A percentile compares a stretch with the other conserved stretches of the same genome.
These are phyloP conservation scores for Ceratocystis huliohia DNA, from an alignment of 2,329 filamentous ascomycete genomes.

Conservation along the genomic window DNA sequence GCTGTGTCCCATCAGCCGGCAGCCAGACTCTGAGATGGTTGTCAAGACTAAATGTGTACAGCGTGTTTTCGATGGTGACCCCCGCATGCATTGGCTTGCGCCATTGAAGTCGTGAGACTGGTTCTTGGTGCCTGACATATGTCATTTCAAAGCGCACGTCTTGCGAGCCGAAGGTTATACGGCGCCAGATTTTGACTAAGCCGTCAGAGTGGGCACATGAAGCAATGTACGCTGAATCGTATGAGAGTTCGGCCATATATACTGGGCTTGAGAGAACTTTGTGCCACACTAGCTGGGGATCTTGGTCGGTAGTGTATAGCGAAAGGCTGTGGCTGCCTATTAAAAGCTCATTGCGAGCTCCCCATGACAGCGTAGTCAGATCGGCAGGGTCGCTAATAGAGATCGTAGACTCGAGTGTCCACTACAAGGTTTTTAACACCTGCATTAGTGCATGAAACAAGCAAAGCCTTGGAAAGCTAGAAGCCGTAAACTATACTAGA, in stretches of 20 bases:
- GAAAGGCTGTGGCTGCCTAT: conserved; percentile 58
- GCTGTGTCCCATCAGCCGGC: conserved; percentile 51
- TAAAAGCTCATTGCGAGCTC: conserved; percentile 69
- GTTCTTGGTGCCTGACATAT: conserved; percentile 72
- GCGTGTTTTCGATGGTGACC: conserved; percentile 68
- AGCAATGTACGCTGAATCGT: conserved; percentile 77
- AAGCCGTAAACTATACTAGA: neutral
- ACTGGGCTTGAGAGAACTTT: conserved; percentile 59
- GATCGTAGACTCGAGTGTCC: conserved; percentile 52
- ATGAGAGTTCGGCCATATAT: conserved; percentile 66
- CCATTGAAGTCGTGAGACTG: conserved; percentile 80
- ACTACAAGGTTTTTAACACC: conserved; percentile 31
- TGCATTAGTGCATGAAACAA: neutral
- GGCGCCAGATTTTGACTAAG: conserved; percentile 84
- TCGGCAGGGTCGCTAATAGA: conserved; percentile 30
- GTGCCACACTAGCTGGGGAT: conserved; percentile 55
- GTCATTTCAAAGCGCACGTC: conserved; percentile 81
- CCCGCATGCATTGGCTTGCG: conserved; percentile 63
- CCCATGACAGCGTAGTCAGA: conserved; percentile 60
- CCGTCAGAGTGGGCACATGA: conserved; percentile 67
- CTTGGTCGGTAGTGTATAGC: conserved; percentile 46
- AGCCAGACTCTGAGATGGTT: conserved; percentile 74
- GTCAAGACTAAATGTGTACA: conserved; percentile 82
- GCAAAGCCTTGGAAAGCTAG: neutral
- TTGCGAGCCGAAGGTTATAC: conserved; percentile 68